Evolutionary conservation across 2,329 filamentous ascomycete species (phyloP).

Genomic region (Ceratocystis huliohia): DNA sequence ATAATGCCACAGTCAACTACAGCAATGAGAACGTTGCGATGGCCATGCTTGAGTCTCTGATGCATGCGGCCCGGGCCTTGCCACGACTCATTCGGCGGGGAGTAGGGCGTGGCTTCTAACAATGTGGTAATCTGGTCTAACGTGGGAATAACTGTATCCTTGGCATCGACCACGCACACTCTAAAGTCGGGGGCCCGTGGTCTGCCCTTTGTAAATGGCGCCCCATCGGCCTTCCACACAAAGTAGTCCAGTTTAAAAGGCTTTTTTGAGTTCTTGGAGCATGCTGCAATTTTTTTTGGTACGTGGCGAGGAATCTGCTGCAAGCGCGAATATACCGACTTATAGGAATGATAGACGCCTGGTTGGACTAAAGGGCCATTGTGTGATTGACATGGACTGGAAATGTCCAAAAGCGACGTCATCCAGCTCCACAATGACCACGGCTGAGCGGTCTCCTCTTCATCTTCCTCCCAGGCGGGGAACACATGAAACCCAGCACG

Average conservation of each 20-base stretch:
- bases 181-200: slow-evolving; percentile 73
- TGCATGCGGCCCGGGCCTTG: slow-evolving; percentile 46
- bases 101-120: slow-evolving; percentile 55
- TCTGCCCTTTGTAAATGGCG: slow-evolving; percentile 62
- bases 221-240: slow-evolving; percentile 57
- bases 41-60: slow-evolving; percentile 68
- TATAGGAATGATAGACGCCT: slow-evolving; percentile 53
- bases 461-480: slow-evolving; percentile 42
- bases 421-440: slow-evolving; percentile 41
- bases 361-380: slow-evolving; percentile 47
- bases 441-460: slow-evolving; percentile 21
- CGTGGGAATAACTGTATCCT: slow-evolving; percentile 57
- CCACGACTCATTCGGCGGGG: slow-evolving; percentile 26
- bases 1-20: slow-evolving; percentile 82
- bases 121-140: slow-evolving; percentile 58
- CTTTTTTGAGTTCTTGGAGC: slow-evolving; percentile 27
- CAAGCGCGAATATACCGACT: slow-evolving; percentile 63
- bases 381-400: slow-evolving; percentile 22
- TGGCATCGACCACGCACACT: slow-evolving; percentile 68
- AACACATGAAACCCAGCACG: slow-evolving; percentile 70
- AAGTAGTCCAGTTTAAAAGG: slow-evolving; percentile 67
- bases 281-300: slow-evolving; percentile 27
- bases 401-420: slow-evolving; percentile 33
- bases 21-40: slow-evolving; percentile 71
- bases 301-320: slow-evolving; percentile 61